A percentile compares a stretch with the other conserved stretches of the same genome.
These are phyloP conservation scores for Epichloe sibirici DNA, from an alignment of 2,329 filamentous ascomycete species.

Conservation along the genomic window DNA sequence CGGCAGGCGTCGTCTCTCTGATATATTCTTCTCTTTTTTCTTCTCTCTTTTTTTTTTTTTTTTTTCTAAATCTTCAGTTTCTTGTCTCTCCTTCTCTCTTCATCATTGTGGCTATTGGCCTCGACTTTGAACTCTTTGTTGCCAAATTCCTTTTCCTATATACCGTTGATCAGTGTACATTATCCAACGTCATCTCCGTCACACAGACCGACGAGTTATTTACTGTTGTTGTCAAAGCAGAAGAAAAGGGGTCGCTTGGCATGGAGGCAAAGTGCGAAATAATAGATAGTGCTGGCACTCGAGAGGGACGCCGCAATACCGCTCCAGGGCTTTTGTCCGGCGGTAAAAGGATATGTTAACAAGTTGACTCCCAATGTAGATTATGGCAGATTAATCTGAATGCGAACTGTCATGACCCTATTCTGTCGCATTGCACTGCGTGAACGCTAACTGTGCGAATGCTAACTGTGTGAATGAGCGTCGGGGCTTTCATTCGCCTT, in stretches of 20 bases:
- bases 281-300: background rate
- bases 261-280: background rate
- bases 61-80: conserved; percentile 1
- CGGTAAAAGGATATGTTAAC: background rate
- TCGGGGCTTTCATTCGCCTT: no score
- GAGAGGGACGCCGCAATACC: background rate
- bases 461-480: no score
- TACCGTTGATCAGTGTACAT: conserved; percentile 17
- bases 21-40: background rate
- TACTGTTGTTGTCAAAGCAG: background rate
- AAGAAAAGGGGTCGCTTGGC: background rate
- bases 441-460: background rate
- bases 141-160: conserved; percentile 1
- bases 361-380: conserved; percentile 6
- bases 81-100: background rate
- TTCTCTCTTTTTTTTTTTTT: background rate
- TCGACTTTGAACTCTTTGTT: conserved; percentile 4
- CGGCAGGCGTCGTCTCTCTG: conserved; percentile 6
- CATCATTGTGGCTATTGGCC: background rate
- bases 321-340: background rate
- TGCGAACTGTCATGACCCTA: conserved; percentile 7
- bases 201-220: conserved; percentile 12
- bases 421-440: background rate
- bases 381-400: conserved; percentile 13
- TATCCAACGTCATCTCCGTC: conserved; percentile 17